These are phyloP conservation scores for Fulvia fulva DNA, from an alignment of 2,329 filamentous ascomycete species.

Conservation along the genomic window DNA sequence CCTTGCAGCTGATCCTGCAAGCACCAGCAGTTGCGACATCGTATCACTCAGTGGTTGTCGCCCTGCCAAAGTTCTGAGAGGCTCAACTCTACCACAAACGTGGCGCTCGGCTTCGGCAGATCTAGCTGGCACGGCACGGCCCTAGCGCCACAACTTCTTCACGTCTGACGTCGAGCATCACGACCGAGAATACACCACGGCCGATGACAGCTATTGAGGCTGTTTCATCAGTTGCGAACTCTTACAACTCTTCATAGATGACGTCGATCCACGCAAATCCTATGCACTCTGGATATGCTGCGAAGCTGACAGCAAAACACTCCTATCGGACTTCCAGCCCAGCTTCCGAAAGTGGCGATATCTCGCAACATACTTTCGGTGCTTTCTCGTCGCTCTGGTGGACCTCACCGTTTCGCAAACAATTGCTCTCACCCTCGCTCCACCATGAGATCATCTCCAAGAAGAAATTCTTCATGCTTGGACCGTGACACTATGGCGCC, in stretches of 20 bases:
- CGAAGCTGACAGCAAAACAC: not conserved
- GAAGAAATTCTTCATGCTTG: constrained; percentile 4
- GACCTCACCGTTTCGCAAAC: constrained; percentile 11
- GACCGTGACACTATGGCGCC: constrained; percentile 12
- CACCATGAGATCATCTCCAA: constrained; percentile 23
- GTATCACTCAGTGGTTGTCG: too few species aligned
- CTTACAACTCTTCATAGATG: not conserved
- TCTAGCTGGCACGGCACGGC: not conserved
- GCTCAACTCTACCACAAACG: not conserved
- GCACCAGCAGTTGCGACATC: not conserved
- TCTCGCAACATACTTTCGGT: constrained; percentile 19
- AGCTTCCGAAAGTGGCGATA: constrained; percentile 11
- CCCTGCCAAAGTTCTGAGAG: not conserved
- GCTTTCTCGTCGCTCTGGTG: constrained; percentile 19
- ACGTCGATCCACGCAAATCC: not conserved
- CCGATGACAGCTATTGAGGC: not conserved
- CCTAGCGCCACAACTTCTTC: not conserved
- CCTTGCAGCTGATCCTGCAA: not conserved
- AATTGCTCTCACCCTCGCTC: constrained; percentile 6
- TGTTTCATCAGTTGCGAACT: not conserved
- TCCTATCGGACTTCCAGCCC: not conserved
- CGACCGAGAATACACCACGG: not conserved
- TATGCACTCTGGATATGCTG: not conserved
- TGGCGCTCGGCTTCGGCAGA: not conserved
- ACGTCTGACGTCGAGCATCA: not conserved